Evolutionary conservation across 805 yeast species (phyloP).

Genomic region (Pichia phayaonensis): DNA sequence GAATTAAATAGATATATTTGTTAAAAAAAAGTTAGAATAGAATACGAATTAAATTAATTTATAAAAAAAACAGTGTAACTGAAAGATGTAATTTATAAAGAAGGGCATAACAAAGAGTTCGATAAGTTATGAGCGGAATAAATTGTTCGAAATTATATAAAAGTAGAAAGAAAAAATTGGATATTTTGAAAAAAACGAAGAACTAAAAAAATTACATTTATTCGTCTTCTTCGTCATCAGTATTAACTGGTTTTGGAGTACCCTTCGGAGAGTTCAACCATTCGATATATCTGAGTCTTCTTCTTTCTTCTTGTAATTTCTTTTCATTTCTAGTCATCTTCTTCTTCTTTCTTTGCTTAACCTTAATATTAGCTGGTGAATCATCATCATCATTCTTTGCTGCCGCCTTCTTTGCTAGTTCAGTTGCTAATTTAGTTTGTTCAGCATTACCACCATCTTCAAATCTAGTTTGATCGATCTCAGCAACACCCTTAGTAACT

Average conservation of each 20-base stretch:
- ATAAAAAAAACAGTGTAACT: background rate
- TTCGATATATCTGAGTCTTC: slow-evolving; percentile 87
- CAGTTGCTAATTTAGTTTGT: slow-evolving; percentile 37
- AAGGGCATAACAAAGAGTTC: background rate
- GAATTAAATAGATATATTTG: background rate
- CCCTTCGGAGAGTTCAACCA: slow-evolving; percentile 98
- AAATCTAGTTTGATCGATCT: slow-evolving; percentile 69
- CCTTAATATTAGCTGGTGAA: slow-evolving; percentile 94
- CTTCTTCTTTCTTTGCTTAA: slow-evolving; percentile 83
- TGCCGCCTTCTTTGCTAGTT: slow-evolving; percentile 39
- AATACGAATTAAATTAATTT: background rate
- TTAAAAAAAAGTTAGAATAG: background rate
- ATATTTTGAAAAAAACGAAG: background rate
- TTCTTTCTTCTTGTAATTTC: slow-evolving; percentile 85
- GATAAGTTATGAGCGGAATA: slow-evolving; percentile 5
- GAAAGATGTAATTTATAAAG: background rate
- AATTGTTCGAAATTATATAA: background rate
- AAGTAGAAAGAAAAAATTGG: background rate
- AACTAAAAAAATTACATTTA: background rate
- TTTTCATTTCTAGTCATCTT: slow-evolving; percentile 95
- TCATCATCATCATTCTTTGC: slow-evolving; percentile 51
- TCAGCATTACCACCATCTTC: slow-evolving; percentile 61
- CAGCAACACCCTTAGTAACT: slow-evolving; percentile 73
- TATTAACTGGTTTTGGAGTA: slow-evolving; percentile 88
- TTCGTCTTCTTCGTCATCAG: slow-evolving; percentile 93